Evolutionary conservation across 179 eudicot genomes (phyloP).

Genomic region (Beta lomatogona): DNA sequence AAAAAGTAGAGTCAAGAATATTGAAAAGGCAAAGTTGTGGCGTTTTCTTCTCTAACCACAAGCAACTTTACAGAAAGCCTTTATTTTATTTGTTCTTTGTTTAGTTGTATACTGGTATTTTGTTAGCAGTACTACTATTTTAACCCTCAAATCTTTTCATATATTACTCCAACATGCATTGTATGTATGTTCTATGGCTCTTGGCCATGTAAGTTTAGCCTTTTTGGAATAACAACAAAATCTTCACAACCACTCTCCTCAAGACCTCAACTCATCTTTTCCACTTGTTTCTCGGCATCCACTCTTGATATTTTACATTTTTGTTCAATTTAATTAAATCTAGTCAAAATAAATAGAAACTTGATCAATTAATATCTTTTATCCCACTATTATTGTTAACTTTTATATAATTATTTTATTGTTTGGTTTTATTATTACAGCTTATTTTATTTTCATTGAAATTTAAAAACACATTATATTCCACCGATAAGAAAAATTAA

Average conservation of each 20-base stretch:
- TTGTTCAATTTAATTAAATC: too few relatives aligned
- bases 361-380: too few relatives aligned
- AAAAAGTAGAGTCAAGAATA: constrained; percentile 27
- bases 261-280: background rate
- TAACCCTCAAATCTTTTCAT: constrained; percentile 11
- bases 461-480: too few relatives aligned
- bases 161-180: constrained; percentile 28
- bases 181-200: constrained; percentile 11
- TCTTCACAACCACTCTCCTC: constrained; percentile 32
- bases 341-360: too few relatives aligned
- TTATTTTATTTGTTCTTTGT: background rate
- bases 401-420: too few relatives aligned
- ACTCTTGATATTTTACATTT: too few relatives aligned
- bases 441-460: too few relatives aligned
- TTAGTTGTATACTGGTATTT: background rate
- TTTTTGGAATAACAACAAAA: constrained; percentile 38
- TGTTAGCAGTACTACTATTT: background rate
- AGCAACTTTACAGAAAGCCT: background rate
- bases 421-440: too few relatives aligned
- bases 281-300: background rate
- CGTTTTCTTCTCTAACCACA: constrained; percentile 34
- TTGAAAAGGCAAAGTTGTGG: constrained; percentile 39
- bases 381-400: too few relatives aligned
- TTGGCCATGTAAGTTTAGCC: constrained; percentile 37
- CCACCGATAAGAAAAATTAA: too few relatives aligned